Evolutionary conservation across 805 yeast genomes (phyloP).

Genomic region (Ogataea pignaliae): DNA sequence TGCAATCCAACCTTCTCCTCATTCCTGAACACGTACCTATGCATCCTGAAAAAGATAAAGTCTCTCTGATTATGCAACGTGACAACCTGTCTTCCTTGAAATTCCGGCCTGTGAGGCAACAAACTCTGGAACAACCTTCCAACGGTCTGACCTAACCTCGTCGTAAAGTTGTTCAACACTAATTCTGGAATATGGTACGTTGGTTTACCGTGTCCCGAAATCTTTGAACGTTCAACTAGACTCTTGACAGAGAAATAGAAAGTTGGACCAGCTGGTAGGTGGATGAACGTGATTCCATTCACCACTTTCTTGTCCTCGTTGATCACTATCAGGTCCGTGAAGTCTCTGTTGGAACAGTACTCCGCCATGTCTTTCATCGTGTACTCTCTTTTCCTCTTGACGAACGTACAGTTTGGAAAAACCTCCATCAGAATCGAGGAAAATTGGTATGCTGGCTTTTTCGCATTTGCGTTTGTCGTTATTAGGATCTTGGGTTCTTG

Average conservation of each 20-base stretch:
- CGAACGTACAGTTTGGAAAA: slow-evolving; percentile 79
- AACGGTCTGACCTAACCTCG: slow-evolving; percentile 89
- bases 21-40: slow-evolving; percentile 82
- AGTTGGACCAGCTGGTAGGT: slow-evolving; percentile 93
- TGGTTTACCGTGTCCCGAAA: slow-evolving; percentile 85
- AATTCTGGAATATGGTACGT: slow-evolving; percentile 91
- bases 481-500: slow-evolving; percentile 80
- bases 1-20: slow-evolving; percentile 93
- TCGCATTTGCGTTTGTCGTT: slow-evolving; percentile 86
- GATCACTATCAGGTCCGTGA: slow-evolving; percentile 81
- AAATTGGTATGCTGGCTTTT: slow-evolving; percentile 82
- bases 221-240: slow-evolving; percentile 65
- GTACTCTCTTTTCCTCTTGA: slow-evolving; percentile 82
- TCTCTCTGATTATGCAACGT: slow-evolving; percentile 97
- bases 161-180: slow-evolving; percentile 85
- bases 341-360: slow-evolving; percentile 76
- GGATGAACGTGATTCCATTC: slow-evolving; percentile 88
- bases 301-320: slow-evolving; percentile 93
- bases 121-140: slow-evolving; percentile 88
- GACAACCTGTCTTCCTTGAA: slow-evolving; percentile 92
- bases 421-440: slow-evolving; percentile 82
- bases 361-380: slow-evolving; percentile 83
- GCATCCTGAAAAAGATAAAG: slow-evolving; percentile 91
- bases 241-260: slow-evolving; percentile 85
- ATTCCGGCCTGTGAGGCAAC: slow-evolving; percentile 90